Evolutionary conservation across 1,139 yeast species (phyloP).

Genomic region (Yamadazyma triangularis): DNA sequence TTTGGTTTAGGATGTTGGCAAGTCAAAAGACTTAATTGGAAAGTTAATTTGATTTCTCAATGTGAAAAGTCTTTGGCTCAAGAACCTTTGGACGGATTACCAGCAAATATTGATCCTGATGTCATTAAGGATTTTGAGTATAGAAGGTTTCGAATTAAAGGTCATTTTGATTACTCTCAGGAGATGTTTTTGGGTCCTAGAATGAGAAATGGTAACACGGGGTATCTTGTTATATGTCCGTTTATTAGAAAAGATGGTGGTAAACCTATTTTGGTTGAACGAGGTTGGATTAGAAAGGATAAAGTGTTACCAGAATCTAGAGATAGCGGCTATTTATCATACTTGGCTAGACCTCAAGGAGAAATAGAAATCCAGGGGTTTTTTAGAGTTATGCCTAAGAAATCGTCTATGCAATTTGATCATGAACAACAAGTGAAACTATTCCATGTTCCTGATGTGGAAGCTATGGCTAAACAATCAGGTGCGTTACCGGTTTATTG

Average conservation of each 20-base stretch:
- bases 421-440: slow-evolving; percentile 61
- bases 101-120: slow-evolving; percentile 52
- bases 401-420: slow-evolving; percentile 71
- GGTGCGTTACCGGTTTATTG: slow-evolving; percentile 71
- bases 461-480: slow-evolving; percentile 70
- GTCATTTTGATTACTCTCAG: slow-evolving; percentile 76
- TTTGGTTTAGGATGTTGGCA: slow-evolving; percentile 95
- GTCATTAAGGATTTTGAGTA: slow-evolving; percentile 71
- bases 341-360: slow-evolving; percentile 69
- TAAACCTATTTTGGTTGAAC: slow-evolving; percentile 65
- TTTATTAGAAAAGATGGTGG: slow-evolving; percentile 74
- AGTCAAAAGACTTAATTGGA: slow-evolving; percentile 80
- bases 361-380: slow-evolving; percentile 71
- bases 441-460: slow-evolving; percentile 72
- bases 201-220: slow-evolving; percentile 67
- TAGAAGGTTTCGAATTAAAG: slow-evolving; percentile 67
- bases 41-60: slow-evolving; percentile 72
- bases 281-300: slow-evolving; percentile 89
- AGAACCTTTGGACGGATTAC: slow-evolving; percentile 64
- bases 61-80: slow-evolving; percentile 78
- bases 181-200: slow-evolving; percentile 95
- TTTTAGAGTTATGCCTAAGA: slow-evolving; percentile 65
- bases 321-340: slow-evolving; percentile 43
- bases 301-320: slow-evolving; percentile 65
- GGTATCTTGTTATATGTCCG: slow-evolving; percentile 81